Base-by-base conservation (phyloP, 352 stramenopile genomes). In the Phytophthora macrochlamydospora region DNA sequence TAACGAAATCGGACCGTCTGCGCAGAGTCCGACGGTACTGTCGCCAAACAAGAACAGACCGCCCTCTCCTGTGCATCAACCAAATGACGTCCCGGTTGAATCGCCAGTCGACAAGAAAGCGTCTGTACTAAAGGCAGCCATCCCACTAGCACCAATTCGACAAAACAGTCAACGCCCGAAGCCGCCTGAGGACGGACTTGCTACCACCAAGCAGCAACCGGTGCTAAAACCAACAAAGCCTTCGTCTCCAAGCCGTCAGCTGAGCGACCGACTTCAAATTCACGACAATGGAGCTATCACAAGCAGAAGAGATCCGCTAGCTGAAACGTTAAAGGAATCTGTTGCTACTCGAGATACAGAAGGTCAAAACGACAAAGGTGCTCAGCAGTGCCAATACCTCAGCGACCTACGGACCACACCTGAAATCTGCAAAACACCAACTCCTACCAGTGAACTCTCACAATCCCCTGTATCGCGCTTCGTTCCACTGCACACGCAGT, bases 401-500 rank as follows among this genome's bases (percentile, higher is more conserved):
- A 24, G 18, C 18, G 18, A 24, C 18, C 18, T 24, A 24, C 18
- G 24, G 13, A 18, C 9, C 31, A 18, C 24, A 28, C 31, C 51
- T 60, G 35, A 59, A n/a, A 58, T 13, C n/a, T 56, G 42, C 49
- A 13, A 32, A 9, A 45, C 65, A 13, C 12, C 35, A n/a, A 37
- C 2, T 4, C 46, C 57, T n/a, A 44, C 35, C 40, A 58, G 49
- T 55, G 35, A 46, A 49, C n/a, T 7, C 30, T 5, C 29, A 12
- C 43, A 61, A 7, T 38, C n/a, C 0, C 14, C 56, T 0, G 35
- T n/a, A 11, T 65, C 66, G 6, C 59, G 74, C 11, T 92, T 89
- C 40, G 75, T 89, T 43, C 82, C 78, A 2, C 61, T 92, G 44
- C 74, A 78, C 5, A 73, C 66, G 9, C 72, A 84, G 29, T 93